phyloP scores from a whole-genome alignment of 2,329 filamentous ascomycete genomes.

The Lecanicillium sp. region DNA sequence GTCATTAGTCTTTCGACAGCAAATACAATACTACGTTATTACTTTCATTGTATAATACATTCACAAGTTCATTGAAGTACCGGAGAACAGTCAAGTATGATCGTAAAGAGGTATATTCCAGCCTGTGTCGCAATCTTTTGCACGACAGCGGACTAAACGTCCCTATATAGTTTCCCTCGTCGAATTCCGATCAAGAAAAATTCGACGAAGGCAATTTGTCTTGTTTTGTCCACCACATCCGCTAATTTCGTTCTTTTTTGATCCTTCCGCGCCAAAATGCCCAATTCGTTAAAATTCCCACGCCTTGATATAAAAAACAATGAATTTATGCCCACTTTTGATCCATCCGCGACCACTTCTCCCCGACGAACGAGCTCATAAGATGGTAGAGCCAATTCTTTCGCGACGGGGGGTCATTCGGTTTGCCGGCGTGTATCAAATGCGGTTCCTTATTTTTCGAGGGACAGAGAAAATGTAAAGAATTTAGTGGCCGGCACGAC shows the following conservation, averaged over 20 bases:
- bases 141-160: too few species aligned
- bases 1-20: constrained; percentile 4
- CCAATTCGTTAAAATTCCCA: constrained; percentile 7
- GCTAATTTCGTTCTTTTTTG: neutral
- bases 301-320: constrained; percentile 7
- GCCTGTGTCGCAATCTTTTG: too few species aligned
- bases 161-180: neutral
- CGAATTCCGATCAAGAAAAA: constrained; percentile 1
- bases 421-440: neutral
- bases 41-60: too few species aligned
- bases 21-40: too few species aligned
- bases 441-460: too few species aligned
- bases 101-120: too few species aligned
- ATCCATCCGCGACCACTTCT: neutral
- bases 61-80: too few species aligned
- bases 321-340: constrained; percentile 5
- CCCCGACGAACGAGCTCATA: too few species aligned
- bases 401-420: too few species aligned
- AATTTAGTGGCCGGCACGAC: constrained; percentile 55
- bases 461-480: neutral
- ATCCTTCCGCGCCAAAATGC: neutral
- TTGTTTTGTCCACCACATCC: neutral
- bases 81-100: too few species aligned
- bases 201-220: constrained; percentile 3
- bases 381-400: too few species aligned